A percentile compares a stretch with the other conserved stretches of the same genome.
Evolutionary conservation across 2,329 filamentous ascomycete species (phyloP).

Genomic region (Diplocarpon mali): DNA sequence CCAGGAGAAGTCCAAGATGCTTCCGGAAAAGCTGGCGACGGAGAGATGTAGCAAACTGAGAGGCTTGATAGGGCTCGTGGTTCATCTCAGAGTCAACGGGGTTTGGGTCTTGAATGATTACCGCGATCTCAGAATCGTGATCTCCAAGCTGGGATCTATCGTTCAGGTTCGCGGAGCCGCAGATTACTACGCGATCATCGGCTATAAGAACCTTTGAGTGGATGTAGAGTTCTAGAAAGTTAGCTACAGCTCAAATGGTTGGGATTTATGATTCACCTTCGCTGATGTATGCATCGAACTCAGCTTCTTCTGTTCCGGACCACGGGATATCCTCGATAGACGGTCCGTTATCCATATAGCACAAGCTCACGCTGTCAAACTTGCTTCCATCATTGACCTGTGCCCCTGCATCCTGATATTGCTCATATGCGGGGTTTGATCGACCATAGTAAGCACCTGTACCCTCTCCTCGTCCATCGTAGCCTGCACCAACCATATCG

Average conservation of each 20-base stretch:
- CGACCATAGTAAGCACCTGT: slow-evolving; percentile 28
- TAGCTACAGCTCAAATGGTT: neutral
- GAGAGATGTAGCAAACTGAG: slow-evolving; percentile 66
- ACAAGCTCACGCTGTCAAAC: slow-evolving; percentile 67
- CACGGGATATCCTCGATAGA: slow-evolving; percentile 52
- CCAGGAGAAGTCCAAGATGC: slow-evolving; percentile 72
- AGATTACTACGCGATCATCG: slow-evolving; percentile 73
- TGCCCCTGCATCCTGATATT: slow-evolving; percentile 60
- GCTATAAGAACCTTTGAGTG: slow-evolving; percentile 66
- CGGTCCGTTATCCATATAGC: slow-evolving; percentile 71
- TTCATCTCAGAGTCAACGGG: slow-evolving; percentile 63
- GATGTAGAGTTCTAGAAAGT: slow-evolving; percentile 40
- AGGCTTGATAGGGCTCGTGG: slow-evolving; percentile 59
- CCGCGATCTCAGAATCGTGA: slow-evolving; percentile 84
- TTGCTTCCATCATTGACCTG: slow-evolving; percentile 40
- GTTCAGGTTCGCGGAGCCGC: slow-evolving; percentile 54
- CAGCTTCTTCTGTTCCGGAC: slow-evolving; percentile 42
- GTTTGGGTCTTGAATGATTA: slow-evolving; percentile 71
- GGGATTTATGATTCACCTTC: slow-evolving; percentile 29
- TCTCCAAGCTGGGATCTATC: slow-evolving; percentile 65
- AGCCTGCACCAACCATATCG: slow-evolving; percentile 39
- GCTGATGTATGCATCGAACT: slow-evolving; percentile 49
- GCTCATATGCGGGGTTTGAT: slow-evolving; percentile 29
- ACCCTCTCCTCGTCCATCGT: slow-evolving; percentile 29
- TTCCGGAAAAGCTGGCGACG: slow-evolving; percentile 83